phyloP scores from a whole-genome alignment of 108 stramenopile genomes.

The Cyclostephanos tholiformis region DNA sequence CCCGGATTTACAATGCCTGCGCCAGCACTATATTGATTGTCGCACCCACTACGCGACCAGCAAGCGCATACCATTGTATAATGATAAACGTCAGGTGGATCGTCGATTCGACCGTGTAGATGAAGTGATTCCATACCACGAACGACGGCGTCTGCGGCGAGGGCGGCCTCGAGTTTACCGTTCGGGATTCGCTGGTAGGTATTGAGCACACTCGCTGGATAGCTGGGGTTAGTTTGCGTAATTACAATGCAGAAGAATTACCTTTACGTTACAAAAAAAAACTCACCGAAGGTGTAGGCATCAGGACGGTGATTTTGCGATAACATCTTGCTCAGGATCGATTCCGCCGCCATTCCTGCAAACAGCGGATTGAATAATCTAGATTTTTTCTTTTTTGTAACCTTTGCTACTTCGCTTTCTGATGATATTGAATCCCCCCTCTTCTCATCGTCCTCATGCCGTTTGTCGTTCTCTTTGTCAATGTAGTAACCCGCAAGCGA shows the following conservation, averaged over 20 bases:
- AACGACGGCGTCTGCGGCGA: constrained; percentile 64
- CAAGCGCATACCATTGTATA: constrained; percentile 66
- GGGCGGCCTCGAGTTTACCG: constrained; percentile 51
- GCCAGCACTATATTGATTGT: constrained; percentile 16
- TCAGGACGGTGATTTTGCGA: constrained; percentile 47
- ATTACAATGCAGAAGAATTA: too few relatives aligned
- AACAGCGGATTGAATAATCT: constrained; percentile 34
- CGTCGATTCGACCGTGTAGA: constrained; percentile 51
- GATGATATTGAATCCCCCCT: not conserved
- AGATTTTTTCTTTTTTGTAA: constrained; percentile 1
- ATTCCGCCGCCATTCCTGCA: constrained; percentile 49
- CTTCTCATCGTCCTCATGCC: not conserved
- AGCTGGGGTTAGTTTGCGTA: too few relatives aligned
- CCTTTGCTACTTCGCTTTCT: not conserved
- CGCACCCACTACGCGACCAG: constrained; percentile 59
- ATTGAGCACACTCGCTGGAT: constrained; percentile 59
- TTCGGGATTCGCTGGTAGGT: constrained; percentile 56
- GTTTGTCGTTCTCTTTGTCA: constrained; percentile 11
- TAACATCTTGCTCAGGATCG: constrained; percentile 42
- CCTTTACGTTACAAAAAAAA: too few relatives aligned
- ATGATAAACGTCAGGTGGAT: constrained; percentile 55
- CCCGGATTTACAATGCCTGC: constrained; percentile 11
- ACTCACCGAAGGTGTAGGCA: constrained; percentile 62
- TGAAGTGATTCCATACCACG: constrained; percentile 65
- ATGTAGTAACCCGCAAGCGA: constrained; percentile 41